These are phyloP conservation scores for Ceratobasidium sp. DNA, from an alignment of 1,284 basidiomycete species.

Conservation along the genomic window DNA sequence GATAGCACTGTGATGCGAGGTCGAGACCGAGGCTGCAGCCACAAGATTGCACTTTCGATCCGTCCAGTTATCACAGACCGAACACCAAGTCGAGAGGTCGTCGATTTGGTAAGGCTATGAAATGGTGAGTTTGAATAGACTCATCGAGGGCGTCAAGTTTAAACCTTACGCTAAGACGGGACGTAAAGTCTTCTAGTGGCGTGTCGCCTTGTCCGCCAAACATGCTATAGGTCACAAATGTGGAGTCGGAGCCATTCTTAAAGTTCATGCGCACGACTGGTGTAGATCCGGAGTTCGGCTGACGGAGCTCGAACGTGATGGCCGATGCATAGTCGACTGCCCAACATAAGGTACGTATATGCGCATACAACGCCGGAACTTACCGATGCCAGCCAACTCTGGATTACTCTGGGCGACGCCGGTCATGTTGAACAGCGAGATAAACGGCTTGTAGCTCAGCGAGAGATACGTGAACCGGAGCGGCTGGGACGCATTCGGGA, in stretches of 20 bases:
- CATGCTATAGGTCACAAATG: slow-evolving; percentile 50
- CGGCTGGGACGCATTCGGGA: slow-evolving; percentile 78
- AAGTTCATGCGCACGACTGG: slow-evolving; percentile 74
- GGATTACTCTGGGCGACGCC: slow-evolving; percentile 54
- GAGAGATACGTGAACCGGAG: slow-evolving; percentile 75
- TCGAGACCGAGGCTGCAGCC: slow-evolving; percentile 20
- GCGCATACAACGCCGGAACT: slow-evolving; percentile 46
- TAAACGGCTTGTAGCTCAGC: slow-evolving; percentile 88
- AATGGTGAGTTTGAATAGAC: background rate
- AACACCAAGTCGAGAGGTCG: slow-evolving; percentile 36
- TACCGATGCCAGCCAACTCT: slow-evolving; percentile 63
- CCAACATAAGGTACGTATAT: slow-evolving; percentile 9
- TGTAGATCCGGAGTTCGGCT: slow-evolving; percentile 46
- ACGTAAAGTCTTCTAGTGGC: slow-evolving; percentile 30
- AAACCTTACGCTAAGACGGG: slow-evolving; percentile 29
- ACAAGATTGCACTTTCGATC: slow-evolving; percentile 39
- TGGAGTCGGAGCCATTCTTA: slow-evolving; percentile 76
- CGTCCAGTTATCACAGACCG: slow-evolving; percentile 31
- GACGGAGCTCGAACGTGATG: slow-evolving; percentile 78
- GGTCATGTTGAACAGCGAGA: slow-evolving; percentile 83
- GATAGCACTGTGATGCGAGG: background rate
- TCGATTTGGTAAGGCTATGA: slow-evolving; percentile 36
- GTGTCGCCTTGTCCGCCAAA: slow-evolving; percentile 35
- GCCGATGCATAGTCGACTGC: slow-evolving; percentile 80
- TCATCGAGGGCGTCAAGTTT: background rate